A percentile compares a stretch with the other conserved stretches of the same genome.
phyloP scores from a whole-genome alignment of 495 filamentous ascomycete genomes.

The Collariella sp. region DNA sequence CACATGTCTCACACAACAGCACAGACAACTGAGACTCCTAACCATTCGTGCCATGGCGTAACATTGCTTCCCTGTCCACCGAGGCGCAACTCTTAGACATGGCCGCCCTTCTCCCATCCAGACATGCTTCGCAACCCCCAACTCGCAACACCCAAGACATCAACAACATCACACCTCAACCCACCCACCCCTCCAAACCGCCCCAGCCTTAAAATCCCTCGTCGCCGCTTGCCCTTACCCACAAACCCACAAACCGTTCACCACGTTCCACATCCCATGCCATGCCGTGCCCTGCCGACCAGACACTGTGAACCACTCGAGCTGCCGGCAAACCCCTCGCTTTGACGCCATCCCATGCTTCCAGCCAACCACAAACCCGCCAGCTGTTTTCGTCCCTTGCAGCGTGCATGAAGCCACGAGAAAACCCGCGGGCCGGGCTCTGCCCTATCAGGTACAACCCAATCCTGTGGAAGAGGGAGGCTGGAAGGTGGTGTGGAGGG shows the following conservation, averaged over 20 bases:
- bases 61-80: background rate
- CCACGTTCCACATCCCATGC: background rate
- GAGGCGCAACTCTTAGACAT: no score
- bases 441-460: no score
- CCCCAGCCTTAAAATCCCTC: no score
- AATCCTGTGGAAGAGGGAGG: no score
- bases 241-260: background rate
- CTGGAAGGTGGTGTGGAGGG: no score
- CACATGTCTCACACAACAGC: background rate
- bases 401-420: constrained; percentile 13
- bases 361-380: background rate
- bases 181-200: no score
- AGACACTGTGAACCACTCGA: background rate
- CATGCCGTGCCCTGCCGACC: background rate
- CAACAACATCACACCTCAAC: no score
- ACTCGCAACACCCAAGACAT: no score
- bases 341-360: background rate
- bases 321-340: background rate
- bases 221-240: background rate
- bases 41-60: background rate
- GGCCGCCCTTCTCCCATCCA: no score
- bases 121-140: no score
- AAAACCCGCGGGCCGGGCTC: background rate
- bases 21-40: background rate
- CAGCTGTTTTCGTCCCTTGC: constrained; percentile 11